Base-by-base conservation (phyloP, 306 rosid species). In the Cicer cuneatum region DNA sequence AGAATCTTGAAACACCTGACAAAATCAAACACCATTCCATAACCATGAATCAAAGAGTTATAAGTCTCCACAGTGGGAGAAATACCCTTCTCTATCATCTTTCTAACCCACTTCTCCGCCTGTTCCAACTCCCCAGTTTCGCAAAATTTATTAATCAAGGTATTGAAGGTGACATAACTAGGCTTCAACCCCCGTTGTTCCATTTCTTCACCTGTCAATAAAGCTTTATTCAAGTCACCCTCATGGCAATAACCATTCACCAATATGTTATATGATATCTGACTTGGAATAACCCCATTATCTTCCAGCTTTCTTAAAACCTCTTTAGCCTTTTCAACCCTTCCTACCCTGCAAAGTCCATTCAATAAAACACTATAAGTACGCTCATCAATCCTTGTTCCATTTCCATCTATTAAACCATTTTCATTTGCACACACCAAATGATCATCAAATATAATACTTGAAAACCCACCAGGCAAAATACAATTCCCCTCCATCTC, bases 41-140 rank as follows among this genome's bases (percentile, higher is more conserved):
- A 88, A 57, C 97, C 88, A 53, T 85, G 66, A 33, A 92, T 89
- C 61, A 90, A 83, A 46, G 70, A 63, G 81, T 88, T 88, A 69
- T 84, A 90, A 2, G 89, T 87, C 72, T 78, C 89, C 66, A 88
- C 68, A 49, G 70, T 85, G 9, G 87, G 94, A 60, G 51, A 39
- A 88, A 92, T 49, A 62, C 86, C 90, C 80, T 77, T 90, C 77
- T 80, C 78, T 8, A 15, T 64, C 98, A 90, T 90, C 68, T 80
- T 88, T 83, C 81, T 80, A 37, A 90, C 78, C 92, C 93, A 90
- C 51, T 77, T 85, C 83, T 90, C 98, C 16, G 89, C 98, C 82
- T 56, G 74, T 24, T 78, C 85, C 82, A 88, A 54, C 80, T 90
- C 86, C 72, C 68, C 74, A 48, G 49, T 85, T 66, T 87, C 96